phyloP scores from a whole-genome alignment of 768 basidiomycete species.

The Neoboletus subvelutipes region DNA sequence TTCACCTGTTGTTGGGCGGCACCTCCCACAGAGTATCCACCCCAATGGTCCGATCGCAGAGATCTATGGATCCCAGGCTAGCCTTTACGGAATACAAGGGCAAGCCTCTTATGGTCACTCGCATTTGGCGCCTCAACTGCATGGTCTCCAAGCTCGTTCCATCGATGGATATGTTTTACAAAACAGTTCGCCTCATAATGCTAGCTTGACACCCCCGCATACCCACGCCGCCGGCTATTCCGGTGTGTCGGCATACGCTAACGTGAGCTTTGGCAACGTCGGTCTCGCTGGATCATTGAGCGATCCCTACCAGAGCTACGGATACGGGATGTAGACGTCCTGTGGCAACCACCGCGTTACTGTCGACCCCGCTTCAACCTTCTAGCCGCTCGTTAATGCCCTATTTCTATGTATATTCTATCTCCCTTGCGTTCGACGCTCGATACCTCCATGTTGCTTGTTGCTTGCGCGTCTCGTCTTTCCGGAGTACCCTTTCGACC shows the following conservation, averaged over 20 bases:
- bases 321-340: constrained; percentile 71
- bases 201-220: constrained; percentile 58
- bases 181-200: constrained; percentile 64
- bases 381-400: constrained; percentile 31
- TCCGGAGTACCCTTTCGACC: constrained; percentile 33
- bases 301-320: constrained; percentile 79
- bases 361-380: constrained; percentile 11
- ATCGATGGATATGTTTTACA: constrained; percentile 85
- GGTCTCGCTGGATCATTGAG: constrained; percentile 53
- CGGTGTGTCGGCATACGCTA: constrained; percentile 50
- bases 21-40: constrained; percentile 53
- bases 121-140: constrained; percentile 53
- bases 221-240: constrained; percentile 56
- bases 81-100: constrained; percentile 58
- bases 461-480: constrained; percentile 41
- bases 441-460: constrained; percentile 34
- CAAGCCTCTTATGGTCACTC: constrained; percentile 59
- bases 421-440: constrained; percentile 33
- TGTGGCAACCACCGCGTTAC: constrained; percentile 29
- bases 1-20: constrained; percentile 48
- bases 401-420: constrained; percentile 41
- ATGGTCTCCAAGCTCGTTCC: constrained; percentile 63
- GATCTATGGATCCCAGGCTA: constrained; percentile 61
- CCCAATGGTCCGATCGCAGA: constrained; percentile 58
- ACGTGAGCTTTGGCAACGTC: constrained; percentile 51